These are phyloP conservation scores for Aspergillus thermomutatus DNA, from an alignment of 2,329 filamentous ascomycete species.

Conservation along the genomic window DNA sequence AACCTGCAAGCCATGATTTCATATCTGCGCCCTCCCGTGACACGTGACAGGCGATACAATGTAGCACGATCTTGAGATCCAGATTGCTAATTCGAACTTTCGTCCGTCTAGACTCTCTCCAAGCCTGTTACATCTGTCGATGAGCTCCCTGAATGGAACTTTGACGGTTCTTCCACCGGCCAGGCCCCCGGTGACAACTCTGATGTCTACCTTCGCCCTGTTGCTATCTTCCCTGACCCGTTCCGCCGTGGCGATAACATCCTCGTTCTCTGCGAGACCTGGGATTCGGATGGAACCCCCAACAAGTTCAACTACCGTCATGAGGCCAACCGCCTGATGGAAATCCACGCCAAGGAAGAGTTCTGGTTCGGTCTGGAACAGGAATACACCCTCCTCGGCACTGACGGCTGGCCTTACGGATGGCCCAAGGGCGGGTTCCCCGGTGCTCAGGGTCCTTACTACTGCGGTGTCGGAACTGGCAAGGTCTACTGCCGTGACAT, in stretches of 20 bases:
- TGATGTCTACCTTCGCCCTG: slow-evolving; percentile 92
- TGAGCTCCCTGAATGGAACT: slow-evolving; percentile 76
- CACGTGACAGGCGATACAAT: slow-evolving; percentile 21
- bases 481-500: slow-evolving; percentile 98
- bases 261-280: slow-evolving; percentile 91
- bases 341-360: slow-evolving; percentile 73
- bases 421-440: slow-evolving; percentile 87
- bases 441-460: slow-evolving; percentile 90
- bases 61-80: neutral
- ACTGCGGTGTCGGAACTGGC: slow-evolving; percentile 96
- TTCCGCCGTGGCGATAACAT: slow-evolving; percentile 90
- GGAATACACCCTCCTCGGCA: slow-evolving; percentile 91
- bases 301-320: slow-evolving; percentile 99
- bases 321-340: slow-evolving; percentile 86
- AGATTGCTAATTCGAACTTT: neutral
- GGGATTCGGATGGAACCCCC: slow-evolving; percentile 87
- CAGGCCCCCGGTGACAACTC: slow-evolving; percentile 95
- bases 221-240: slow-evolving; percentile 85
- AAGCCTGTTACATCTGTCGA: slow-evolving; percentile 56
- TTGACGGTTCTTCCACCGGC: slow-evolving; percentile 83
- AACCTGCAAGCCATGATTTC: slow-evolving; percentile 14
- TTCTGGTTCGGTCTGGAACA: slow-evolving; percentile 99
- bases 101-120: slow-evolving; percentile 55
- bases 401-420: slow-evolving; percentile 84
- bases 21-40: slow-evolving; percentile 24